Conservation (phyloP, 2,329 filamentous ascomycete genomes). For the Pseudogymnoascus sp. region DNA sequence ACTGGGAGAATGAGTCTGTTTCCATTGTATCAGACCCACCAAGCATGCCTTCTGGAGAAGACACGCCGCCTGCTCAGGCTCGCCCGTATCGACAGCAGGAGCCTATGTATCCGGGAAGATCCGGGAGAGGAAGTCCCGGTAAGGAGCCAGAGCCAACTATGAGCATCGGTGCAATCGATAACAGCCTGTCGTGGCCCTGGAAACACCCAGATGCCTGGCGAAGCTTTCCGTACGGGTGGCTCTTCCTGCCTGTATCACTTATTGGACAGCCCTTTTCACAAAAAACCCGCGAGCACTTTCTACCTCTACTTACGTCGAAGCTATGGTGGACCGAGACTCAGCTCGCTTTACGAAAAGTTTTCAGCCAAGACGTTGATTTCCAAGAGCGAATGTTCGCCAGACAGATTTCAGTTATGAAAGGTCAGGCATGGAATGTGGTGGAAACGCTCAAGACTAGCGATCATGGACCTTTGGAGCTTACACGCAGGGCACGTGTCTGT, state of each 20-base stretch:
- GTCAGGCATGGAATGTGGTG: slow-evolving; percentile 97
- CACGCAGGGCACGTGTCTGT: slow-evolving; percentile 79
- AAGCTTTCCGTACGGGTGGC: slow-evolving; percentile 95
- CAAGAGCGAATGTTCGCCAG: slow-evolving; percentile 98
- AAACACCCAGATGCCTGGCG: slow-evolving; percentile 89
- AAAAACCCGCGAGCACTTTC: slow-evolving; percentile 85
- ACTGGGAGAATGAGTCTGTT: slow-evolving; percentile 73
- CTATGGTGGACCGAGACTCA: slow-evolving; percentile 97
- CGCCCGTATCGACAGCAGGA: slow-evolving; percentile 70
- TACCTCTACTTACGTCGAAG: slow-evolving; percentile 89
- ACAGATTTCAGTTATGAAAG: slow-evolving; percentile 98
- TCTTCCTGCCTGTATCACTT: slow-evolving; percentile 90
- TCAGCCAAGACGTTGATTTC: slow-evolving; percentile 89
- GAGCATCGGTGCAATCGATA: slow-evolving; percentile 87
- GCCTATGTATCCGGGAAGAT: slow-evolving; percentile 56
- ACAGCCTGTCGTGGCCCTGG: slow-evolving; percentile 97
- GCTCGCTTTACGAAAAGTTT: slow-evolving; percentile 73
- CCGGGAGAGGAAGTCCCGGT: not conserved
- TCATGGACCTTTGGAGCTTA: slow-evolving; percentile 88
- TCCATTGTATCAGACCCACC: slow-evolving; percentile 77
- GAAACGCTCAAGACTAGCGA: slow-evolving; percentile 90
- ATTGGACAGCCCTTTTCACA: slow-evolving; percentile 95
- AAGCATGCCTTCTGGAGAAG: slow-evolving; percentile 37
- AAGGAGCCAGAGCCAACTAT: slow-evolving; percentile 41
- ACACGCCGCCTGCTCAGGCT: slow-evolving; percentile 34